Percentiles rank a stretch among this genome's conserved stretches.
These are phyloP conservation scores for Heliosperma pusillum DNA, from an alignment of 148 eudicot species.

Conservation along the genomic window DNA sequence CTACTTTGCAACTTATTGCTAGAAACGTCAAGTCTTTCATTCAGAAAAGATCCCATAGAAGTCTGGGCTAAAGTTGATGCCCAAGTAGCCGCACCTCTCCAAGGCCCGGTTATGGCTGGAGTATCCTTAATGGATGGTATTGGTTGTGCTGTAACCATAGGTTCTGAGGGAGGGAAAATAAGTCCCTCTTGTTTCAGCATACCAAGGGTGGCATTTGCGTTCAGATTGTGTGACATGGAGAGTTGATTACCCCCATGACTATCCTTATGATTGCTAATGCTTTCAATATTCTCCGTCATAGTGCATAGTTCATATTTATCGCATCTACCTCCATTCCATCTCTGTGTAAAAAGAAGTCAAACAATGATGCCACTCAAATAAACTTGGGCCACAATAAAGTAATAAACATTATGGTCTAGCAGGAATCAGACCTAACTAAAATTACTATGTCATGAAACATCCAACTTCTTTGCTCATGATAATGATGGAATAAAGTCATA, in stretches of 20 bases:
- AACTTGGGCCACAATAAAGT: not conserved
- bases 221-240: constrained; percentile 28
- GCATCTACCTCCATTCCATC: constrained; percentile 37
- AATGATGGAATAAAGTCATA: not conserved
- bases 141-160: constrained; percentile 7
- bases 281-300: constrained; percentile 28
- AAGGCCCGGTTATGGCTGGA: not conserved
- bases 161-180: constrained; percentile 38
- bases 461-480: not conserved
- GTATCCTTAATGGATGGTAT: not conserved
- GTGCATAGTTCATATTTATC: constrained; percentile 40
- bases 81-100: constrained; percentile 31
- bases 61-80: constrained; percentile 40
- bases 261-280: constrained; percentile 27
- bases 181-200: constrained; percentile 43
- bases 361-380: not conserved
- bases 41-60: constrained; percentile 37
- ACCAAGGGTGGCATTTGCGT: constrained; percentile 32
- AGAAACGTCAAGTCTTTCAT: constrained; percentile 30
- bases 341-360: constrained; percentile 35
- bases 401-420: constrained; percentile 13
- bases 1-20: constrained; percentile 32
- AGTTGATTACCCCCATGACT: constrained; percentile 27
- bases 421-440: not conserved
- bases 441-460: not conserved